Evolutionary conservation across 768 basidiomycete genomes (phyloP), one percentile per base, ranked within the genome.

Genomic region (Candolleomyces eurysporus): DNA sequence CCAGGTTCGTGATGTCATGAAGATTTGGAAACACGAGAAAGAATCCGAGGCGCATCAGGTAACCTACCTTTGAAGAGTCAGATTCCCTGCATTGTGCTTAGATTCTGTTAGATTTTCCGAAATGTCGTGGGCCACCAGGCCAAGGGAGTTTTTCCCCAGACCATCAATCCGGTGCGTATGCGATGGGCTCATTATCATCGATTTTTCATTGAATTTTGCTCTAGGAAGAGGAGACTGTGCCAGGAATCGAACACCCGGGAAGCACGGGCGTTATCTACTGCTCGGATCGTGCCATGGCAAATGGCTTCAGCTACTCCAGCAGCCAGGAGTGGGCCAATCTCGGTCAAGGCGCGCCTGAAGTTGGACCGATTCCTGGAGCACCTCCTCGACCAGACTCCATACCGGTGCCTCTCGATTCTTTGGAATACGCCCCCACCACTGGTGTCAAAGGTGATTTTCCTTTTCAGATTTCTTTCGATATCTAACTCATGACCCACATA

Each of bases 351-450:
- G 92, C 92, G 16, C 94, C 94, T 8, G 93, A 94, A 74, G 90
- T 94, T 4, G 94, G 94, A 0, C 85, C 84, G 2, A 86, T 96
- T 49, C 93, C 94, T 10, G 82, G 84, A 59, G 91, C 90, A 2
- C 82, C 87, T 0, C 72, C 80, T 46, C 86, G 92, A 53, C 89
- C 87, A 0, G 79, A 82, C 7, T 78, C 80, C 19, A 86, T 96
- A 62, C 76, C 84, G 32, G 67, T 94, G 60, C 85, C 88, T 10
- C 63, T 79, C 40, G 93, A 94, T 66, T 85, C 88, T 32, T 77
- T 91, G 63, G 94, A 96, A 73, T 97, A 97, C 67, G 95, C 92
- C 3, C 94, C 96, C 0, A 96, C 96, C 5, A 91, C 93, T 0
- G 95, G 95, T 39, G 88, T 96, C 39, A 95, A 89, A 78, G 86